These are phyloP conservation scores for Termitomyces heimii DNA, from an alignment of 768 basidiomycete genomes.

Conservation along the genomic window DNA sequence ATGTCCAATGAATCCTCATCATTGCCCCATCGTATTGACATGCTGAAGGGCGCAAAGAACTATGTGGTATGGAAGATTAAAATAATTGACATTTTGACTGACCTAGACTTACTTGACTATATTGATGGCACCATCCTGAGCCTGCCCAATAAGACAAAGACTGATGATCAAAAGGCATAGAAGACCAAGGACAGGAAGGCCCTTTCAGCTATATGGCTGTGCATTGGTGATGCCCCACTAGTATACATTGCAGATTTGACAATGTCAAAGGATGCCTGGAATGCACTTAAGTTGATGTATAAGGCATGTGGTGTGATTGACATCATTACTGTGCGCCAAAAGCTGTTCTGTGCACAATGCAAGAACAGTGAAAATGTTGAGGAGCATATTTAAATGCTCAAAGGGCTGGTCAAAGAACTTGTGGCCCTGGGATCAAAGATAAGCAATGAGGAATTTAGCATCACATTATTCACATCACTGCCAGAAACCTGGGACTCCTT, in stretches of 20 bases:
- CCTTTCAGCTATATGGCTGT: conserved; percentile 22
- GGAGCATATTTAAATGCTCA: conserved; percentile 23
- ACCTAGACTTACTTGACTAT: conserved; percentile 3
- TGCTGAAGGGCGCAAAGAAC: conserved; percentile 2
- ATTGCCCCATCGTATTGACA: not conserved
- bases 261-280: conserved; percentile 20
- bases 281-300: conserved; percentile 19
- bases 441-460: conserved; percentile 21
- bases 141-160: not conserved
- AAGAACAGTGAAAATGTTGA: conserved; percentile 24
- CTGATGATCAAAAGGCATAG: conserved; percentile 13
- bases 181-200: conserved; percentile 22
- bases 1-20: not conserved
- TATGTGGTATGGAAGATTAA: conserved; percentile 9
- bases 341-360: conserved; percentile 19
- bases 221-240: conserved; percentile 20
- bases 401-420: conserved; percentile 17
- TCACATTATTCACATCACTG: conserved; percentile 24
- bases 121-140: not conserved
- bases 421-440: conserved; percentile 16
- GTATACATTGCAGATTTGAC: conserved; percentile 16
- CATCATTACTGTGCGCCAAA: conserved; percentile 18
- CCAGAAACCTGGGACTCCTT: conserved; percentile 29
- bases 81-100: not conserved
- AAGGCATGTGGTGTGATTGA: conserved; percentile 22